Evolutionary conservation across 495 filamentous ascomycete species (phyloP), one percentile per base, ranked within the genome.

Genomic region (Penicillium mononematosum): DNA sequence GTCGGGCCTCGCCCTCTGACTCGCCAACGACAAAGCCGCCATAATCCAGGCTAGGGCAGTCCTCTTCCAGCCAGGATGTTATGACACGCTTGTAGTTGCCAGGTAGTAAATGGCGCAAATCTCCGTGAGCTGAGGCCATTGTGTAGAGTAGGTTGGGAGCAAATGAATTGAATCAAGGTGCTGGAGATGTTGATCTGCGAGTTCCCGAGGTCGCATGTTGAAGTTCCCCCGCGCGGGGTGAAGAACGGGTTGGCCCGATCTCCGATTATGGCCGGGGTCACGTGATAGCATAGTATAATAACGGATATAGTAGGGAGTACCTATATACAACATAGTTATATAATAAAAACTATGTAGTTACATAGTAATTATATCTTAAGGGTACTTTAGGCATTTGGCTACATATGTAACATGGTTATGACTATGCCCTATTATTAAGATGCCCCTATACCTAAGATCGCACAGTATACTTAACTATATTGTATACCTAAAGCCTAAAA

Each of bases 21-120:
- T 92, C 85, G 46, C 94, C 94, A 12, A 98, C 94, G 9, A 98
- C 94, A 66, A 96, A 98, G 41, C 94, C 94, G 60, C 92, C 95
- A 68, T 96, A 96, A 76, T 98, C 94, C 69, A 95, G 92, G 32
- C 90, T 92, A 3, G 94, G 94, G 22, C 91, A 93, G 75, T 98
- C 94, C 74, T 98, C 94, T 57, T 90, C 87, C 5, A 96, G 86
- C 95, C 95, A 98, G 53, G 81, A 69, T 2, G 88, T 80, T 51
- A 98, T 83, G 50, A 87, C 81, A 31, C 85, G 78, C 65, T 94
- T 94, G 83, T 91, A 96, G 38, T 85, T 88, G 17, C 79, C 81
- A 0, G 93, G 93, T 2, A 98, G 85, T 44, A 98, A 84, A 67
- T 96, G 85, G 45, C 88, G 85, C 16, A 89, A 78, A 46, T 84